Conservation (phyloP, 352 stramenopile genomes). For the Phytophthora citrophthora region DNA sequence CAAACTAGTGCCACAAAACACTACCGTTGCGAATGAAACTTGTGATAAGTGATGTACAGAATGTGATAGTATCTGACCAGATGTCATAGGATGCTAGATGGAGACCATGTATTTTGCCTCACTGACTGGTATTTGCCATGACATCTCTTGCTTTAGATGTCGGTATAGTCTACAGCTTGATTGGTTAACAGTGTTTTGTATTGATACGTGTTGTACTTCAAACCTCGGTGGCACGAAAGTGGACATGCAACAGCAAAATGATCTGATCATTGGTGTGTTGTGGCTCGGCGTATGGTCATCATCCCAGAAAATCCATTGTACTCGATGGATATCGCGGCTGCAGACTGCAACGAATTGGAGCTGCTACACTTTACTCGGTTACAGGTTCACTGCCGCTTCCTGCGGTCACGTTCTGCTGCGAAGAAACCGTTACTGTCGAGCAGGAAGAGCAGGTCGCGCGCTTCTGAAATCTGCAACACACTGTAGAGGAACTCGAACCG, state of each 20-base stretch:
- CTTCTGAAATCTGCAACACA: constrained; percentile 66
- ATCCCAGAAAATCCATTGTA: constrained; percentile 38
- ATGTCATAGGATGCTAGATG: neutral
- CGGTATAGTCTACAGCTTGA: neutral
- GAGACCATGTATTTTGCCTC: constrained; percentile 4
- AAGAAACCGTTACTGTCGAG: constrained; percentile 81
- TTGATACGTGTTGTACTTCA: too few species aligned
- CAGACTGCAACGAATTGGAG: constrained; percentile 1
- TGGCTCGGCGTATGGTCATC: constrained; percentile 2
- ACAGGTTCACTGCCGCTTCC: constrained; percentile 32
- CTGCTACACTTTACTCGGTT: constrained; percentile 18
- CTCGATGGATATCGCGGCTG: constrained; percentile 33
- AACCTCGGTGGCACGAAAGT: neutral
- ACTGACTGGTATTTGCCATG: neutral
- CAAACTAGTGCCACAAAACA: constrained; percentile 19
- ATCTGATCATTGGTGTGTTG: constrained; percentile 5
- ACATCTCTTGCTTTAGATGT: neutral
- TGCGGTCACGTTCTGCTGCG: constrained; percentile 43
- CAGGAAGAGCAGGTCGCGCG: constrained; percentile 74
- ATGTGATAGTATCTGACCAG: neutral
- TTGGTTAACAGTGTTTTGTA: neutral
- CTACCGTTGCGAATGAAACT: constrained; percentile 22
- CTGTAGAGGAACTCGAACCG: constrained; percentile 71
- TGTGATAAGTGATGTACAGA: neutral
- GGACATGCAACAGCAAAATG: constrained; percentile 1